Evolutionary conservation across 2,329 filamentous ascomycete species (phyloP).

Genomic region (Bipolaris cookei): DNA sequence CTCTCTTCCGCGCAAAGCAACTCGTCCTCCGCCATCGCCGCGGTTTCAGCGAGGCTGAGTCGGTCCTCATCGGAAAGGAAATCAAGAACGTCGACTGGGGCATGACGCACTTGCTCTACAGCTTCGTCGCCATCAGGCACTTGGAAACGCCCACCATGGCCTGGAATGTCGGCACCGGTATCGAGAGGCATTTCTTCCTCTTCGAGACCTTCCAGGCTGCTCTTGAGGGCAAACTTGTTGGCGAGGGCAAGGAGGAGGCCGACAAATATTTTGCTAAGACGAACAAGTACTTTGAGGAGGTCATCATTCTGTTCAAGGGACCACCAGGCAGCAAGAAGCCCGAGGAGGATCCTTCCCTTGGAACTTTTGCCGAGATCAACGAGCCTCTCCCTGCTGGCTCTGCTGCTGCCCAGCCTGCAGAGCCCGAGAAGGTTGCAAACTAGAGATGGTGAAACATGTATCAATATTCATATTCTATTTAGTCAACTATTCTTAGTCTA

Average conservation of each 20-base stretch:
- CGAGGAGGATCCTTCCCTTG: background rate
- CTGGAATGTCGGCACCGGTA: background rate
- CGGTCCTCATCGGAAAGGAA: background rate
- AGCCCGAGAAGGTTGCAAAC: background rate
- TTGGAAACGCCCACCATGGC: background rate
- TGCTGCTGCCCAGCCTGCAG: too few species aligned
- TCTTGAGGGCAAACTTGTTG: background rate
- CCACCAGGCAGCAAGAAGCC: background rate
- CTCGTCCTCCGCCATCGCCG: background rate
- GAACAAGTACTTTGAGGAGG: background rate
- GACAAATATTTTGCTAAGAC: background rate
- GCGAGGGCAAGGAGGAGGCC: background rate
- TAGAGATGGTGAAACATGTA: background rate
- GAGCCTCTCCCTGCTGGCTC: background rate
- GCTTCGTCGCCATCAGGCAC: background rate
- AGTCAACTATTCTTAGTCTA: background rate
- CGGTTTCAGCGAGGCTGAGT: background rate
- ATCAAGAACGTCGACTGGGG: background rate
- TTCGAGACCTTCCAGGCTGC: background rate
- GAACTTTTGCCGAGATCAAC: background rate
- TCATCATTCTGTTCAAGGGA: background rate
- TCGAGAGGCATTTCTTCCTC: background rate
- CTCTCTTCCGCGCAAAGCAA: background rate
- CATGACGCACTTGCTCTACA: background rate
- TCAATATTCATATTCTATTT: background rate